A percentile compares a stretch with the other conserved stretches of the same genome.
phyloP scores from a whole-genome alignment of 2,329 filamentous ascomycete genomes.

The Byssothecium circinans region DNA sequence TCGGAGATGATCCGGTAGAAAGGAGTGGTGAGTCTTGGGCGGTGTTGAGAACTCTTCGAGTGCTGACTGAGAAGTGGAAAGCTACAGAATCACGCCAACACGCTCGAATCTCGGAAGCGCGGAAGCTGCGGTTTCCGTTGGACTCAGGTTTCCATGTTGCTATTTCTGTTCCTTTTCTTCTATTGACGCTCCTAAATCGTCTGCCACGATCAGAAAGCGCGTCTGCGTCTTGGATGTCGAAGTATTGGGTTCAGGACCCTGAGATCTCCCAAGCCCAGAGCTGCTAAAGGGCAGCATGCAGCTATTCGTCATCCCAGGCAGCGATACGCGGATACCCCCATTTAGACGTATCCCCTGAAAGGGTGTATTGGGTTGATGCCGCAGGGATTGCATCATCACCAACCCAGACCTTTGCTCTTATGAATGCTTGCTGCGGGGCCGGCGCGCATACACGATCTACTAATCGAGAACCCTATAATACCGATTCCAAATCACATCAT shows the following conservation, averaged over 20 bases:
- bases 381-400: constrained; percentile 38
- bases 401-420: constrained; percentile 7
- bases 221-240: neutral
- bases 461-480: constrained; percentile 17
- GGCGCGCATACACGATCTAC: constrained; percentile 26
- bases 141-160: constrained; percentile 1
- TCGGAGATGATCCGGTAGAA: neutral
- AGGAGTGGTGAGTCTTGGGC: constrained; percentile 7
- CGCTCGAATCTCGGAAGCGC: constrained; percentile 21
- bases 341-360: constrained; percentile 4
- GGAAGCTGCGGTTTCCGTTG: constrained; percentile 13
- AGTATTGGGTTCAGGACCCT: neutral
- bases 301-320: constrained; percentile 5
- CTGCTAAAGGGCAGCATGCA: constrained; percentile 4
- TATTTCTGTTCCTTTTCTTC: neutral
- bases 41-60: too few relatives aligned
- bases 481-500: constrained; percentile 22
- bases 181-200: neutral
- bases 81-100: constrained; percentile 12
- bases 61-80: constrained; percentile 5
- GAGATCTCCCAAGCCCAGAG: neutral
- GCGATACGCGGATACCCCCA: neutral
- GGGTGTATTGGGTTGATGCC: constrained; percentile 12
- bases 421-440: constrained; percentile 23
- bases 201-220: neutral